These are phyloP conservation scores for Cladophialophora chaetospira DNA, from an alignment of 2,329 filamentous ascomycete genomes.

Conservation along the genomic window DNA sequence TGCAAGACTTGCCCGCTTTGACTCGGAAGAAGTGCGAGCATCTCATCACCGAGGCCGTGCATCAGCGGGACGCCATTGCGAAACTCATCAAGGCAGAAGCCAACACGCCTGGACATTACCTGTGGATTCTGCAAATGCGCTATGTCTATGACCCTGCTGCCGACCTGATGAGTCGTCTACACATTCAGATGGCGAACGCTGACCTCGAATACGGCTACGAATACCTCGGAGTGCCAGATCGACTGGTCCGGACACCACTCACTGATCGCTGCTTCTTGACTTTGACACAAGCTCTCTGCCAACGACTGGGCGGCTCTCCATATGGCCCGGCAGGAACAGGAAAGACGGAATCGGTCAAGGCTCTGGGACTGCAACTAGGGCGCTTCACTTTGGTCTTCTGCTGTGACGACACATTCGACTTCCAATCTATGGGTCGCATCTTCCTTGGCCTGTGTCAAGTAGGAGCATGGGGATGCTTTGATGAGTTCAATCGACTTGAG, in stretches of 20 bases:
- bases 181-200: conserved; percentile 96
- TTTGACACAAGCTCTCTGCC: conserved; percentile 90
- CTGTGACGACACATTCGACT: conserved; percentile 99
- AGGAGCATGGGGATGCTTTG: conserved; percentile 98
- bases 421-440: conserved; percentile 99
- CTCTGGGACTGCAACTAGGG: conserved; percentile 91
- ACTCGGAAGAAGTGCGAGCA: conserved; percentile 96
- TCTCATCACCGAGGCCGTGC: conserved; percentile 97
- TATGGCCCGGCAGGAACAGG: conserved; percentile 97
- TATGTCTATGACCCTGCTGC: conserved; percentile 84
- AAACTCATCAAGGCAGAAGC: conserved; percentile 79
- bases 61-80: conserved; percentile 91
- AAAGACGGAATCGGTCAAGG: conserved; percentile 99
- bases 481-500: conserved; percentile 98
- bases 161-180: conserved; percentile 78
- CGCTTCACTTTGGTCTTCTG: conserved; percentile 99
- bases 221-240: conserved; percentile 93
- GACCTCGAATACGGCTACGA: conserved; percentile 96
- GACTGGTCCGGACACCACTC: conserved; percentile 92
- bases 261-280: conserved; percentile 99
- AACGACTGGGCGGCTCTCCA: conserved; percentile 91
- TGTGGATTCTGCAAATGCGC: conserved; percentile 97
- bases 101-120: conserved; percentile 73
- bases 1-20: conserved; percentile 84
- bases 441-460: conserved; percentile 99